Evolutionary conservation across 495 filamentous ascomycete genomes (phyloP).

Genomic region (Echria macrotheca): DNA sequence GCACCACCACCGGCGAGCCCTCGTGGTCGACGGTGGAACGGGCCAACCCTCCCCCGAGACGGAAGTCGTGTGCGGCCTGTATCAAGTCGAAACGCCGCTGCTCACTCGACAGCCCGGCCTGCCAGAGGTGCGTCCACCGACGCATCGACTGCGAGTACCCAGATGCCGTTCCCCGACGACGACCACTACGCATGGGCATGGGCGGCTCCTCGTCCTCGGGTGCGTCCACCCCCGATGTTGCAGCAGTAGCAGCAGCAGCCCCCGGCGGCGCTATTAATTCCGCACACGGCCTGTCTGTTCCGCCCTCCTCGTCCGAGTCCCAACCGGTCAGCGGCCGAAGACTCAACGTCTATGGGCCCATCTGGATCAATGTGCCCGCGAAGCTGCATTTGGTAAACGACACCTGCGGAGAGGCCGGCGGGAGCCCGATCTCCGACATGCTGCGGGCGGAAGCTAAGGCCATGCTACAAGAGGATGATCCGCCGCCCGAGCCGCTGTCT

Average conservation of each 20-base stretch:
- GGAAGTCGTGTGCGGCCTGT: conserved; percentile 49
- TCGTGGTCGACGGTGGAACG: conserved; percentile 28
- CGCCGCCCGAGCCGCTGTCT: too few species aligned
- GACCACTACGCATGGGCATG: neutral
- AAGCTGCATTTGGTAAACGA: too few species aligned
- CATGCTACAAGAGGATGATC: too few species aligned
- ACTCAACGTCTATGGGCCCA: too few species aligned
- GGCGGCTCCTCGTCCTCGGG: neutral
- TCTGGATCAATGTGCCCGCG: too few species aligned
- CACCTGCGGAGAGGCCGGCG: too few species aligned
- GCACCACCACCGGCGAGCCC: neutral
- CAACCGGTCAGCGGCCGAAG: too few species aligned
- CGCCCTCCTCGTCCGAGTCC: too few species aligned
- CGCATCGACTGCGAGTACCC: conserved; percentile 42
- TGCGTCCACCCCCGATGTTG: neutral
- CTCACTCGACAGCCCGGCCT: conserved; percentile 42
- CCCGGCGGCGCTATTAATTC: too few species aligned
- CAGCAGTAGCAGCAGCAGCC: neutral
- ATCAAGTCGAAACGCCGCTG: conserved; percentile 50
- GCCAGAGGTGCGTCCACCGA: conserved; percentile 42
- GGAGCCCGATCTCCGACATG: too few species aligned
- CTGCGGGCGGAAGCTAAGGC: too few species aligned
- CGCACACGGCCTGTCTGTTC: too few species aligned
- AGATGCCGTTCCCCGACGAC: conserved; percentile 5
- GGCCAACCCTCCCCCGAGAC: conserved; percentile 38